Evolutionary conservation across 192 early-diverging fungal genomes (phyloP).

Genomic region (Obelidium mucronatum): DNA sequence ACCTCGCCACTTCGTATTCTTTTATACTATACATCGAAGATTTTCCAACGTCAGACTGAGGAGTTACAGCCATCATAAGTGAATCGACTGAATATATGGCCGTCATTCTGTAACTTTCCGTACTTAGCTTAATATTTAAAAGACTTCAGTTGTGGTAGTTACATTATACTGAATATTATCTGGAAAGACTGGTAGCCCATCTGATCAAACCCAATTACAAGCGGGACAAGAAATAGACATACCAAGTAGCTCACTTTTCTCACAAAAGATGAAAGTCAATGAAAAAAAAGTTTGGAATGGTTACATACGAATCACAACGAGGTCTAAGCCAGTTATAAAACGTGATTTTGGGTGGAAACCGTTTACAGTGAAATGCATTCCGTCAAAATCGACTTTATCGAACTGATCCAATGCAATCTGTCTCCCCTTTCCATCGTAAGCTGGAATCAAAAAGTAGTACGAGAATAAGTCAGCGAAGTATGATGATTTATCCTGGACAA

Average conservation of each 20-base stretch:
- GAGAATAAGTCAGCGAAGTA: too few species aligned
- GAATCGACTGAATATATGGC: conserved; percentile 3
- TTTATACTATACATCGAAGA: not conserved
- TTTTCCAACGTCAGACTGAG: not conserved
- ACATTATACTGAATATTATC: too few species aligned
- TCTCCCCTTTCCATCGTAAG: too few species aligned
- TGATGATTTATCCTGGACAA: too few species aligned
- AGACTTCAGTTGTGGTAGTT: too few species aligned
- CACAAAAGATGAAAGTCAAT: not conserved
- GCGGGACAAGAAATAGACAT: not conserved
- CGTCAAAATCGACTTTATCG: not conserved
- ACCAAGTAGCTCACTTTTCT: not conserved
- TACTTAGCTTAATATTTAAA: too few species aligned
- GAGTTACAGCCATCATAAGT: not conserved
- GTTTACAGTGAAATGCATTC: not conserved
- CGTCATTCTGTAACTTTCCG: not conserved
- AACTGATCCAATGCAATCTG: too few species aligned
- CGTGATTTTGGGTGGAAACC: conserved; percentile 8
- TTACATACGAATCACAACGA: not conserved
- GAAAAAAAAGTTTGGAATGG: not conserved
- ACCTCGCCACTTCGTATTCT: conserved; percentile 13
- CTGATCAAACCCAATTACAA: not conserved
- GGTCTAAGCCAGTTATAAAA: not conserved
- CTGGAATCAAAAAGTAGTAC: too few species aligned
- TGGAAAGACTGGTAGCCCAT: too few species aligned